A percentile compares a stretch with the other conserved stretches of the same genome.
Evolutionary conservation across 2,329 filamentous ascomycete genomes (phyloP).

Genomic region (Ophiostoma novo-ulmi): DNA sequence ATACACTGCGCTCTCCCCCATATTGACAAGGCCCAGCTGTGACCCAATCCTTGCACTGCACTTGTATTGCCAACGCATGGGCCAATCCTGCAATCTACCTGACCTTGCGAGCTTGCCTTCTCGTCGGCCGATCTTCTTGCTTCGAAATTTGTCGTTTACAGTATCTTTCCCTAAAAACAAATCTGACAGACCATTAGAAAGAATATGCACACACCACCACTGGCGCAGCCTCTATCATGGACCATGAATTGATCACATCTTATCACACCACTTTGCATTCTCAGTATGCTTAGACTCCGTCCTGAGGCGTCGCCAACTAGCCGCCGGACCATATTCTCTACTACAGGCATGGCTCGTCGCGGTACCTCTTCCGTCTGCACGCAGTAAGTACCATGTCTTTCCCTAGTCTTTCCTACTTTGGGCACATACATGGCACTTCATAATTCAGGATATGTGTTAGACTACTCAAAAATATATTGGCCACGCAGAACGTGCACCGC

Average conservation of each 20-base stretch:
- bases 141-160: neutral
- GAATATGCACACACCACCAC: neutral
- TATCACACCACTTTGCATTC: neutral
- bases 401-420: neutral
- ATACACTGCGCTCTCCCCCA: neutral
- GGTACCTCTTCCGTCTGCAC: neutral
- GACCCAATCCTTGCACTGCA: neutral
- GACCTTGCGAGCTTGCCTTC: neutral
- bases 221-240: neutral
- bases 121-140: neutral
- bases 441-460: neutral
- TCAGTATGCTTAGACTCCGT: neutral
- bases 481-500: neutral
- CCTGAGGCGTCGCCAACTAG: neutral
- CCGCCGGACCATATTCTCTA: neutral
- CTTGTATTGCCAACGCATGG: neutral
- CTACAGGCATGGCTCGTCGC: neutral
- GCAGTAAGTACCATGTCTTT: neutral
- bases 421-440: neutral
- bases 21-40: neutral
- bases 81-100: neutral
- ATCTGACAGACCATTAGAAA: neutral
- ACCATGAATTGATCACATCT: neutral
- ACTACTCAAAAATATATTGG: neutral
- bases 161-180: neutral